Percentiles rank a stretch among this genome's conserved stretches.
These are phyloP conservation scores for Candida andamanensis DNA, from an alignment of 805 yeast genomes.

Conservation along the genomic window DNA sequence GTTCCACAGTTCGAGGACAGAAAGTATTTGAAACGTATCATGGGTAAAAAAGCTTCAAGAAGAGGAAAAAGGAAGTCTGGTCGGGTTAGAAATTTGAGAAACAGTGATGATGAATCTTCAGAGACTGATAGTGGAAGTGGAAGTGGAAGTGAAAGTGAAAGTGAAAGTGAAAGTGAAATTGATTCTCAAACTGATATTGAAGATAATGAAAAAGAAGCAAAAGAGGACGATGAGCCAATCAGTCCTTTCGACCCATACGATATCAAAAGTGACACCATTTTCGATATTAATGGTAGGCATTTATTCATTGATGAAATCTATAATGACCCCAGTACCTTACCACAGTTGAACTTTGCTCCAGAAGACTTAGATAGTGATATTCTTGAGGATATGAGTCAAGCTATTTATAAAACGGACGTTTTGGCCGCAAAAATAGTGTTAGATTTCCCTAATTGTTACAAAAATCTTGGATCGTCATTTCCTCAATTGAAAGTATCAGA, in stretches of 20 bases:
- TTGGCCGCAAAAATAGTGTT: constrained; percentile 28
- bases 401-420: constrained; percentile 22
- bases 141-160: constrained; percentile 1
- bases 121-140: no score
- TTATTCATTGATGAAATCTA: constrained; percentile 31
- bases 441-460: constrained; percentile 25
- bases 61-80: constrained; percentile 3
- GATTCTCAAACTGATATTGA: constrained; percentile 4
- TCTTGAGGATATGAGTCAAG: constrained; percentile 10
- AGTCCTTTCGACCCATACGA: constrained; percentile 39
- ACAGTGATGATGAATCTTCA: background rate
- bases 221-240: constrained; percentile 22
- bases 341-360: constrained; percentile 15
- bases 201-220: constrained; percentile 13
- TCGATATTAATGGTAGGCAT: constrained; percentile 20
- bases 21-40: constrained; percentile 6
- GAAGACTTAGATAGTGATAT: constrained; percentile 6
- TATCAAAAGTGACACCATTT: constrained; percentile 26
- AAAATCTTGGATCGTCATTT: constrained; percentile 29
- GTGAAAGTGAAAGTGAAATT: background rate
- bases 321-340: constrained; percentile 13
- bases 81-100: background rate
- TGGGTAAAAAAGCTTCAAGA: constrained; percentile 8
- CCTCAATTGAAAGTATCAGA: constrained; percentile 25
- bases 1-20: constrained; percentile 20